phyloP scores from a whole-genome alignment of 2,329 filamentous ascomycete species.

The Pseudogymnoascus sp. region DNA sequence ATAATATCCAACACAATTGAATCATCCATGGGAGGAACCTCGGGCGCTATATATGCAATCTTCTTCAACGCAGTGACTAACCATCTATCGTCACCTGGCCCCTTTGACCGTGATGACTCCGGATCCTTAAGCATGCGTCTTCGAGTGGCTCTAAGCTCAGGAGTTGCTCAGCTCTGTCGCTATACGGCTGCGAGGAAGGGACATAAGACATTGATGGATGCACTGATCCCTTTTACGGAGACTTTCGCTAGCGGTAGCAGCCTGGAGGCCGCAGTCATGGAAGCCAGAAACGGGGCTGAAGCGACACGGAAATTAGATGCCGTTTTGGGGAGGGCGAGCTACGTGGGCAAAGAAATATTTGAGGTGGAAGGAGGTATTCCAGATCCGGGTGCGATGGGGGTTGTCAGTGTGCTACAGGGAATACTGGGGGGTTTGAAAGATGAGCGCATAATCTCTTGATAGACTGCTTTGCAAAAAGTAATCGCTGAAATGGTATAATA shows the following conservation, averaged over 20 bases:
- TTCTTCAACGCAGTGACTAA: not conserved
- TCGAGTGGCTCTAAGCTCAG: not conserved
- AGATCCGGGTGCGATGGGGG: not conserved
- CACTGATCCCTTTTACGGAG: not conserved
- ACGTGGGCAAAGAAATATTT: not conserved
- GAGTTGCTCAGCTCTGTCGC: not conserved
- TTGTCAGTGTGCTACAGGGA: not conserved
- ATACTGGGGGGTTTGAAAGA: not conserved
- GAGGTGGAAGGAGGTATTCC: not conserved
- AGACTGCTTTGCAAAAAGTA: no score
- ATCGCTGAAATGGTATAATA: no score
- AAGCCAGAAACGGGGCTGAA: conserved; percentile 27
- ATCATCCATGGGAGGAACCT: conserved; percentile 7
- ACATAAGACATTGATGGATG: conserved; percentile 9
- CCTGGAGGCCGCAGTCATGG: not conserved
- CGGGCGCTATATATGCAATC: conserved; percentile 8
- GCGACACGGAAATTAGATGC: conserved; percentile 60
- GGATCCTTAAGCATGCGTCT: not conserved
- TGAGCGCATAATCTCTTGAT: not conserved
- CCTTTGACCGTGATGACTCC: not conserved
- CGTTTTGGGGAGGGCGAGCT: conserved; percentile 48
- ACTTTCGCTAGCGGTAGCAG: not conserved
- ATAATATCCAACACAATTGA: not conserved
- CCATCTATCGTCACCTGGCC: not conserved
- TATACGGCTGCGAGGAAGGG: not conserved